Percentiles rank a stretch among this genome's conserved stretches.
Conservation (phyloP, 1,139 yeast species). For the Hemisphaericaspora lyxosophila region DNA sequence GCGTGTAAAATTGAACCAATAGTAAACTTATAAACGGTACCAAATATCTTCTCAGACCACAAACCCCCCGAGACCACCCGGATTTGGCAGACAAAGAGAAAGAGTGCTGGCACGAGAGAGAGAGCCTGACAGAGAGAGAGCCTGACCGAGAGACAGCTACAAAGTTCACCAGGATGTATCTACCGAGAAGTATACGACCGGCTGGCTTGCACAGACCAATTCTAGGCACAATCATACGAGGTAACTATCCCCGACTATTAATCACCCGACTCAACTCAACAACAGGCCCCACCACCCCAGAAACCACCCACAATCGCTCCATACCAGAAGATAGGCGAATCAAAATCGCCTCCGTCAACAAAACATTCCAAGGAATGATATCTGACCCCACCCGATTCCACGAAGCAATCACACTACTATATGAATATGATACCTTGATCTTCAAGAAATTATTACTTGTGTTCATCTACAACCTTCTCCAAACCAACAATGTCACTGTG, state of each 20-base stretch:
- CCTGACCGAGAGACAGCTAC: no score
- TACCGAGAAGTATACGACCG: background rate
- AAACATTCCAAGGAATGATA: background rate
- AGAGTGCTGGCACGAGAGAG: no score
- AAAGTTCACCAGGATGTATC: background rate
- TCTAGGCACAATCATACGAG: background rate
- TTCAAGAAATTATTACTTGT: conserved; percentile 20
- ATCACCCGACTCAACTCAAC: background rate
- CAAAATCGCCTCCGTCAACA: no score
- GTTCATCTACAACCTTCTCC: conserved; percentile 21
- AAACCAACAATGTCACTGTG: conserved; percentile 18
- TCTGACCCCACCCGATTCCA: background rate
- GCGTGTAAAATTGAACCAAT: no score
- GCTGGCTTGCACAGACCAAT: background rate
- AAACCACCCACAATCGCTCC: background rate
- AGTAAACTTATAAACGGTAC: no score
- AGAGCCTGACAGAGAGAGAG: no score
- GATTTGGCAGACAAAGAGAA: no score
- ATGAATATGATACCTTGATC: conserved; percentile 1
- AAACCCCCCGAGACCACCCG: no score
- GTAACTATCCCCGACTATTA: no score
- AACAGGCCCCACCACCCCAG: background rate
- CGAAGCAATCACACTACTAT: background rate
- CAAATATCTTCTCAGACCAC: no score
- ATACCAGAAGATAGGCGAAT: no score